Conservation (phyloP, 2,329 filamentous ascomycete genomes). For the Ophiostoma ips region DNA sequence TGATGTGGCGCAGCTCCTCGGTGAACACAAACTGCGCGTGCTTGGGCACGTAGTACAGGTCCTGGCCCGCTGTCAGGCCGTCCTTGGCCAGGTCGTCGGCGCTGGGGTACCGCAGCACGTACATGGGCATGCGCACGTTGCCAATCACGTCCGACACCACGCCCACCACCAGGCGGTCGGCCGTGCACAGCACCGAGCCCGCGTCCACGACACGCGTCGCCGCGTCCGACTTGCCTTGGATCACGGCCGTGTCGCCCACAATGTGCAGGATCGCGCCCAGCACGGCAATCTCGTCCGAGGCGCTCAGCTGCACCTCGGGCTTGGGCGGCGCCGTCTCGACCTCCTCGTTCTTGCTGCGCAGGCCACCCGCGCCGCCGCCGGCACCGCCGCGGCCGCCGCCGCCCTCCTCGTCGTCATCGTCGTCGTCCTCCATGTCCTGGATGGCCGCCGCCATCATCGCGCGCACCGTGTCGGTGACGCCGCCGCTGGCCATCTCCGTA, state of each 20-base stretch:
- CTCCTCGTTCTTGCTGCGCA: slow-evolving; percentile 74
- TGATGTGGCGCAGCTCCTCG: slow-evolving; percentile 60
- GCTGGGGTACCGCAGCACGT: slow-evolving; percentile 62
- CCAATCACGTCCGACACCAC: slow-evolving; percentile 77
- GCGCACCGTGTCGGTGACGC: slow-evolving; percentile 68
- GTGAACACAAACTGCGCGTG: slow-evolving; percentile 82
- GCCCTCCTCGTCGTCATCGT: slow-evolving; percentile 20
- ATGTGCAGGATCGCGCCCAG: slow-evolving; percentile 64
- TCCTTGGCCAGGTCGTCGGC: slow-evolving; percentile 47
- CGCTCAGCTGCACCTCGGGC: slow-evolving; percentile 64
- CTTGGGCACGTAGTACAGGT: slow-evolving; percentile 64
- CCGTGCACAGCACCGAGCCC: slow-evolving; percentile 69
- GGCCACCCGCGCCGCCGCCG: slow-evolving; percentile 26
- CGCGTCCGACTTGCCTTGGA: slow-evolving; percentile 65
- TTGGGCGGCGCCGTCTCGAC: slow-evolving; percentile 50
- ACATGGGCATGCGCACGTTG: slow-evolving; percentile 71
- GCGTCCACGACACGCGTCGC: slow-evolving; percentile 75
- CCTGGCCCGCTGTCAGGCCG: slow-evolving; percentile 53
- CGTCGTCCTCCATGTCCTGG: slow-evolving; percentile 37
- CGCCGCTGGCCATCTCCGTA: slow-evolving; percentile 55
- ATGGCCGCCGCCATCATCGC: slow-evolving; percentile 74
- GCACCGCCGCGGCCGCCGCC: slow-evolving; percentile 15
- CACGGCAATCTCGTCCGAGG: slow-evolving; percentile 61
- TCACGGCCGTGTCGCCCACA: slow-evolving; percentile 64
- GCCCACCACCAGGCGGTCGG: slow-evolving; percentile 63